Evolutionary conservation across 805 yeast genomes (phyloP).

Genomic region (Wickerhamiella sergipiensis): DNA sequence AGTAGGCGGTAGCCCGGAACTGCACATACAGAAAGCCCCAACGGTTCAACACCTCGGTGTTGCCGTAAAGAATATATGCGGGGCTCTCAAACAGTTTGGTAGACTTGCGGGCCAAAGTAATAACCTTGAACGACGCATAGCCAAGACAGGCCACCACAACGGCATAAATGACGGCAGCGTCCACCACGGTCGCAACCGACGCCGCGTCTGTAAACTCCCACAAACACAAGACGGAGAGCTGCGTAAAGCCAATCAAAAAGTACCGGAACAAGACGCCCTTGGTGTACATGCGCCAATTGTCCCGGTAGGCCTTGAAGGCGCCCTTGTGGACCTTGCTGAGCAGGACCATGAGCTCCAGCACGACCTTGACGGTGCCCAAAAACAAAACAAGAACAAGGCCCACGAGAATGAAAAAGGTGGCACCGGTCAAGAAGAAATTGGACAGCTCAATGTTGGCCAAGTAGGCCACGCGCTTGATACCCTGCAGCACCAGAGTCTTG

Average conservation of each 20-base stretch:
- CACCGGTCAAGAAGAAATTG: constrained; percentile 71
- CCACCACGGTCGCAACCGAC: constrained; percentile 68
- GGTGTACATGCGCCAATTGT: constrained; percentile 39
- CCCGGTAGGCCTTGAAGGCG: constrained; percentile 63
- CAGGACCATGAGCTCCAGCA: constrained; percentile 48
- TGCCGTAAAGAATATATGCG: constrained; percentile 82
- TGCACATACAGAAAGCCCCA: constrained; percentile 90
- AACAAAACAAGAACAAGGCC: constrained; percentile 45
- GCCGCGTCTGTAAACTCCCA: constrained; percentile 84
- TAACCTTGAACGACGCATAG: constrained; percentile 65
- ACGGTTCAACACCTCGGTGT: constrained; percentile 61
- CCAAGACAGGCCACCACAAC: constrained; percentile 44
- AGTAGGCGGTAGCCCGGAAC: constrained; percentile 75
- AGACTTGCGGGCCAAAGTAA: constrained; percentile 62
- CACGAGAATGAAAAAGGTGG: constrained; percentile 69
- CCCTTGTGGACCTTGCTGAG: constrained; percentile 45
- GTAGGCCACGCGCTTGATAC: constrained; percentile 83
- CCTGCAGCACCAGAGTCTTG: constrained; percentile 71
- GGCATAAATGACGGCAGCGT: constrained; percentile 59
- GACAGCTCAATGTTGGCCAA: constrained; percentile 78
- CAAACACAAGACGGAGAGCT: constrained; percentile 60
- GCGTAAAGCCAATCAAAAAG: constrained; percentile 76
- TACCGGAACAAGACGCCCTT: constrained; percentile 84
- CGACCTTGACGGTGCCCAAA: constrained; percentile 53
- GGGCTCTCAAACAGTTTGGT: constrained; percentile 68